A percentile compares a stretch with the other conserved stretches of the same genome.
Conservation (phyloP, 148 eudicot species). For the Salicornia ramosissima region DNA sequence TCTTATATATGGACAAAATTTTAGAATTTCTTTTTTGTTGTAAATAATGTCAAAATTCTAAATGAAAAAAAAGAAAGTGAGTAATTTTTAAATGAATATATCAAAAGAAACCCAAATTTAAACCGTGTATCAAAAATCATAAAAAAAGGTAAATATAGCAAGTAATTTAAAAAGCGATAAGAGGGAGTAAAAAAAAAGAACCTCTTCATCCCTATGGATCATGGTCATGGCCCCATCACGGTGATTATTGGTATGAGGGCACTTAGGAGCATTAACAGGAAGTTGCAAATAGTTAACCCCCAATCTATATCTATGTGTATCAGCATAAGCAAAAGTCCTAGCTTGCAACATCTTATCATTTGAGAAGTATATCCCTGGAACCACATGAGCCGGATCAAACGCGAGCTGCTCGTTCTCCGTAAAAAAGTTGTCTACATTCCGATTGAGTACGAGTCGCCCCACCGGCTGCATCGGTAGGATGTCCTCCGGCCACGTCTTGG, state of each 20-base stretch:
- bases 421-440: slow-evolving; percentile 87
- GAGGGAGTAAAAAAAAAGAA: too few species aligned
- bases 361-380: slow-evolving; percentile 79
- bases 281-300: slow-evolving; percentile 90
- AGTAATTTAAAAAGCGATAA: too few species aligned
- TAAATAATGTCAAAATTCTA: too few species aligned
- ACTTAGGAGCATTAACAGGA: slow-evolving; percentile 92
- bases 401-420: slow-evolving; percentile 88
- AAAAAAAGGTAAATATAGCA: too few species aligned
- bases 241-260: slow-evolving; percentile 88
- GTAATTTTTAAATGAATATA: too few species aligned
- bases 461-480: slow-evolving; percentile 83
- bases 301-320: slow-evolving; percentile 90
- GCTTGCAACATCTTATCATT: slow-evolving; percentile 87
- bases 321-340: slow-evolving; percentile 79
- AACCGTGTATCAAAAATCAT: too few species aligned
- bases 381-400: slow-evolving; percentile 70
- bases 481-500: slow-evolving; percentile 95
- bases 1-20: too few species aligned
- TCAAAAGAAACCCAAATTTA: too few species aligned
- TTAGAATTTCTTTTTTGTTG: too few species aligned
- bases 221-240: slow-evolving; percentile 89
- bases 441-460: slow-evolving; percentile 86
- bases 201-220: slow-evolving; percentile 97
- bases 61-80: too few species aligned